Evolutionary conservation across 352 stramenopile genomes (phyloP).

Genomic region (Globisporangium echinulatum): DNA sequence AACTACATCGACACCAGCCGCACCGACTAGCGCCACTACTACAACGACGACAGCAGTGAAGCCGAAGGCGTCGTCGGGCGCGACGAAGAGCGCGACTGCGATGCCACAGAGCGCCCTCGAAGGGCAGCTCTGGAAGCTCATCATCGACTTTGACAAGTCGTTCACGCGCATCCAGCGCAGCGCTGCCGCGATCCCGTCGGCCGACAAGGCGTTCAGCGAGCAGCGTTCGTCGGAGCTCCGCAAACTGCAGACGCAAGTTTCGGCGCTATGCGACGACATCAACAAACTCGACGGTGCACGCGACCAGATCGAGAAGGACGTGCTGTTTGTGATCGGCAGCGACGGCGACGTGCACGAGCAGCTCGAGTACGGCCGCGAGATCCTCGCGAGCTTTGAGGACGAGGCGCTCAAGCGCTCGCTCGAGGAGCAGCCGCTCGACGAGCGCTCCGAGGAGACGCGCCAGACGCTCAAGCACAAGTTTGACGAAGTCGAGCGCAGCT

Average conservation of each 20-base stretch:
- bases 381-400: conserved; percentile 63
- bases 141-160: conserved; percentile 61
- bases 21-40: neutral
- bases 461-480: conserved; percentile 43
- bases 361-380: conserved; percentile 61
- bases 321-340: conserved; percentile 72
- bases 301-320: conserved; percentile 61
- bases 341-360: conserved; percentile 74
- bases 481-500: conserved; percentile 41
- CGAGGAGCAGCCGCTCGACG: conserved; percentile 63
- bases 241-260: conserved; percentile 30
- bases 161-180: conserved; percentile 41
- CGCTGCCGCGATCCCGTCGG: conserved; percentile 29
- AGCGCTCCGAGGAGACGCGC: conserved; percentile 52
- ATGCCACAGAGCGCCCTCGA: conserved; percentile 41
- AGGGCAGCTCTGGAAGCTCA: conserved; percentile 63
- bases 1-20: conserved; percentile 6
- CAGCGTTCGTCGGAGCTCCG: conserved; percentile 22
- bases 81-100: conserved; percentile 11
- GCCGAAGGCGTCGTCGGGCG: conserved; percentile 1
- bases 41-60: neutral
- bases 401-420: conserved; percentile 51
- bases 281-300: conserved; percentile 49
- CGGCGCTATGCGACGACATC: conserved; percentile 38
- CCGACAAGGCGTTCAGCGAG: conserved; percentile 20